Conservation (phyloP, 192 early-diverging fungal genomes). For the Mortierella hygrophila region DNA sequence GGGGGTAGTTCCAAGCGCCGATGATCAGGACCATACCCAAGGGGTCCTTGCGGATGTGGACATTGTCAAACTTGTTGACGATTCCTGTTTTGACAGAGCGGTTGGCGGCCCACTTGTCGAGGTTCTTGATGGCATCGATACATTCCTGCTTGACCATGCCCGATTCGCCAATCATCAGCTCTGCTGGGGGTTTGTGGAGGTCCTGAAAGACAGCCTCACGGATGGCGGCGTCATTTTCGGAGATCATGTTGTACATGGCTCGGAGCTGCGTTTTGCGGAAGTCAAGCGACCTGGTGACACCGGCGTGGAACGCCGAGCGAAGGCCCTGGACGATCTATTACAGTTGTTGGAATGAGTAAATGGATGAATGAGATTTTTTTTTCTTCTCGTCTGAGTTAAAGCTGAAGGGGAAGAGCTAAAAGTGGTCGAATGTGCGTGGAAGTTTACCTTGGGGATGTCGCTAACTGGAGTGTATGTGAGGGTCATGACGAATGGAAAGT, state of each 20-base stretch:
- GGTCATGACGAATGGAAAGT: conserved; percentile 22
- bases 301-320: conserved; percentile 50
- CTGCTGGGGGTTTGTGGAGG: conserved; percentile 68
- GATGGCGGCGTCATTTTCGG: conserved; percentile 71
- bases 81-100: conserved; percentile 61
- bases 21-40: conserved; percentile 58
- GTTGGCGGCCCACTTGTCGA: conserved; percentile 74
- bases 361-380: background rate
- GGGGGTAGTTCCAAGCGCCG: conserved; percentile 71
- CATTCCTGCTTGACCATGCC: conserved; percentile 65
- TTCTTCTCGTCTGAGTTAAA: background rate
- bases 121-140: conserved; percentile 67
- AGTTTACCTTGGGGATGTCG: conserved; percentile 48
- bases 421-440: background rate
- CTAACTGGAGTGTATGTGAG: conserved; percentile 34
- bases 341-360: background rate
- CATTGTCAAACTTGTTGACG: conserved; percentile 65
- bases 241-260: conserved; percentile 70
- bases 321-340: conserved; percentile 57
- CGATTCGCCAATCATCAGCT: conserved; percentile 73
- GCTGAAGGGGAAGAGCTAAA: background rate
- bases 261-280: conserved; percentile 75
- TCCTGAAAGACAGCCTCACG: conserved; percentile 74
- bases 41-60: conserved; percentile 81
- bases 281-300: conserved; percentile 59